A percentile compares a stretch with the other conserved stretches of the same genome.
Evolutionary conservation across 1,284 basidiomycete genomes (phyloP).

Genomic region (Cystobasidium slooffiae): DNA sequence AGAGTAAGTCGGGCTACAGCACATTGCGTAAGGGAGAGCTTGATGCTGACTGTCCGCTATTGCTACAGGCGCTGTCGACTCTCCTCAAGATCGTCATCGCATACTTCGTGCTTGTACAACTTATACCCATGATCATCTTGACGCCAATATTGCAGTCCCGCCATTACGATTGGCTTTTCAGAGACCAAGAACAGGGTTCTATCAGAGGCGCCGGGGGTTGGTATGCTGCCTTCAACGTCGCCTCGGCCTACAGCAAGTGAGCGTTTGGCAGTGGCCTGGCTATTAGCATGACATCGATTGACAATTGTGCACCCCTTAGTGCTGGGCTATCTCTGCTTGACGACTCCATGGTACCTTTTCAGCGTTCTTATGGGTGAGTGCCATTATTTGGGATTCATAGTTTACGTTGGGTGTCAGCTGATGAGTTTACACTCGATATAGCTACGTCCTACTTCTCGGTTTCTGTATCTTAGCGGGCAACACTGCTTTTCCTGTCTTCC

Average conservation of each 20-base stretch:
- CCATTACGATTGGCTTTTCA: conserved; percentile 35
- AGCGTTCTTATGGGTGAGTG: conserved; percentile 11
- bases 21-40: not conserved
- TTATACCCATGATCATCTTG: conserved; percentile 71
- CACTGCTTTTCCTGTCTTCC: conserved; percentile 60
- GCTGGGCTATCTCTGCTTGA: conserved; percentile 64
- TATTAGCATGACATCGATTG: not conserved
- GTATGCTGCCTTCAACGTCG: conserved; percentile 84
- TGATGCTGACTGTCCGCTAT: conserved; percentile 43
- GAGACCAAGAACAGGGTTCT: conserved; percentile 26
- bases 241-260: conserved; percentile 64
- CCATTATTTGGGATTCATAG: not conserved
- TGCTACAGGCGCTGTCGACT: conserved; percentile 49
- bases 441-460: conserved; percentile 66
- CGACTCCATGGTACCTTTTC: conserved; percentile 38
- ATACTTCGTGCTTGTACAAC: conserved; percentile 71
- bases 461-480: conserved; percentile 86
- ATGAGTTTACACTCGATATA: not conserved
- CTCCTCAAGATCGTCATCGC: conserved; percentile 57
- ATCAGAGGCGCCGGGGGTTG: conserved; percentile 55
- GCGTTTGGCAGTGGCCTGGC: not conserved
- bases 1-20: conserved; percentile 66
- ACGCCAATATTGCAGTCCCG: conserved; percentile 64
- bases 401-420: no score
- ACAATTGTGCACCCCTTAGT: conserved; percentile 63